Conservation (phyloP, 108 stramenopile genomes). For the Pseudonitzschia multiseries region DNA sequence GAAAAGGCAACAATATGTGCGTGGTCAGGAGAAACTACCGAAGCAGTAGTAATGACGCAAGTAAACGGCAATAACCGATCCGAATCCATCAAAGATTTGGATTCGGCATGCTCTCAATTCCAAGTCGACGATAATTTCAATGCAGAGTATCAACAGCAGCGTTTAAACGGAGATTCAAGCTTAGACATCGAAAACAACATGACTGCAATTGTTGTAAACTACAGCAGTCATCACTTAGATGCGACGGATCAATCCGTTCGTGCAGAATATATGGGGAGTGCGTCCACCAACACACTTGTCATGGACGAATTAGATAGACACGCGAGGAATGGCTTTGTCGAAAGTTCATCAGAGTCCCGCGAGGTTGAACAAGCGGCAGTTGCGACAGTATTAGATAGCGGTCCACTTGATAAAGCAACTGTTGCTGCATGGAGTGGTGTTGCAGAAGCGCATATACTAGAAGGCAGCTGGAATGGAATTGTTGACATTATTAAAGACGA, state of each 20-base stretch:
- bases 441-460: slow-evolving; percentile 16
- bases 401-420: slow-evolving; percentile 28
- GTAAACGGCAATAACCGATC: background rate
- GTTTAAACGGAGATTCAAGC: background rate
- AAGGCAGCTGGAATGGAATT: background rate
- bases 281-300: background rate
- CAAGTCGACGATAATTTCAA: background rate
- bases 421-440: slow-evolving; percentile 1
- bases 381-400: slow-evolving; percentile 46
- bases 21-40: slow-evolving; percentile 8
- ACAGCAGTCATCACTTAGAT: slow-evolving; percentile 1
- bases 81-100: background rate
- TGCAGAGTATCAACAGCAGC: background rate
- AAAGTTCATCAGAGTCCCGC: slow-evolving; percentile 6
- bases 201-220: background rate
- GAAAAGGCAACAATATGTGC: slow-evolving; percentile 4
- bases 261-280: slow-evolving; percentile 37
- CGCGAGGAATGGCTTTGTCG: slow-evolving; percentile 1
- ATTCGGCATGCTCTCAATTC: background rate
- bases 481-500: background rate
- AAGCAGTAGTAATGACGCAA: slow-evolving; percentile 5
- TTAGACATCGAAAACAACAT: background rate
- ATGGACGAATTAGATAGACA: background rate
- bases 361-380: slow-evolving; percentile 25
- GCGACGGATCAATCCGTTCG: slow-evolving; percentile 20